phyloP scores from a whole-genome alignment of 2,329 filamentous ascomycete genomes.

The Penicillium sp. region DNA sequence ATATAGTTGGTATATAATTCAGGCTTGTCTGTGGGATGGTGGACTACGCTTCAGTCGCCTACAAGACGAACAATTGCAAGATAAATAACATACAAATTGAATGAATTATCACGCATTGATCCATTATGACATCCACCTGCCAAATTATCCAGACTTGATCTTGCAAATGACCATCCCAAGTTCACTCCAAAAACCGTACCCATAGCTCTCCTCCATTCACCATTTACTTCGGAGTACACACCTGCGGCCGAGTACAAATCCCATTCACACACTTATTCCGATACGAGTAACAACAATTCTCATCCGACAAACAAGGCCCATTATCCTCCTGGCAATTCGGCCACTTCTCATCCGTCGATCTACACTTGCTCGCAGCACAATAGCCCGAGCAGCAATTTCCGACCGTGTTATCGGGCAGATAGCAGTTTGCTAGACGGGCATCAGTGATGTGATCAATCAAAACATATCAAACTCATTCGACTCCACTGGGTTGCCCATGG shows the following conservation, averaged over 20 bases:
- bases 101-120: background rate
- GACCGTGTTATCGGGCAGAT: conserved; percentile 16
- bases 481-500: background rate
- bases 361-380: conserved; percentile 33
- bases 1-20: background rate
- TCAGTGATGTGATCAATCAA: background rate
- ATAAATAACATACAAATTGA: background rate
- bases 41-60: too few species aligned
- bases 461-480: background rate
- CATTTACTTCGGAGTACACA: background rate
- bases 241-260: conserved; percentile 19
- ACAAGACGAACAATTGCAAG: background rate
- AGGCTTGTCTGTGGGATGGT: background rate
- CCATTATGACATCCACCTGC: background rate
- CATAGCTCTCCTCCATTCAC: background rate
- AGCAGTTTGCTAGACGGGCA: background rate
- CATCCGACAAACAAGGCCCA: conserved; percentile 28
- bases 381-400: conserved; percentile 33
- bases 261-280: conserved; percentile 24
- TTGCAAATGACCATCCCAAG: background rate
- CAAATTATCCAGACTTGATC: background rate
- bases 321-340: conserved; percentile 31
- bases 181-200: background rate
- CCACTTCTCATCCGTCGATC: conserved; percentile 32
- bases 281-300: conserved; percentile 34